Base-by-base conservation (phyloP, 1,284 basidiomycete species). In the Pseudozyma sp. region DNA sequence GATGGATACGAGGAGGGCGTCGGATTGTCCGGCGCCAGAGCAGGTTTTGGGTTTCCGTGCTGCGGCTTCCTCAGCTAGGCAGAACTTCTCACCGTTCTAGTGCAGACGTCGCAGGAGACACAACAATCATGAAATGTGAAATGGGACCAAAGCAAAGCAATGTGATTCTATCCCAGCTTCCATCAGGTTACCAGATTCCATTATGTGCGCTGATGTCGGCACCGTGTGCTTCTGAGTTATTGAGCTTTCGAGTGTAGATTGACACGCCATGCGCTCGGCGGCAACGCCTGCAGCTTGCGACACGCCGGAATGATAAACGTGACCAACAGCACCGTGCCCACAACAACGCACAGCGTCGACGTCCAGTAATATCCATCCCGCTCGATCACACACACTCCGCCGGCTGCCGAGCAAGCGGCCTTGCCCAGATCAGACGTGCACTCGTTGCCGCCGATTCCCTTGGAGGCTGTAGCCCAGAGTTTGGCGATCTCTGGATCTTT, bases 281-380 rank as follows among this genome's bases (percentile, higher is more conserved):
- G 74, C 35, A 84, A 57, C 16, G 64, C 88, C 89, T 97, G 94
- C 59, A 99, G 85, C 83, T 88, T 91, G 68, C 89, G 89, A 30
- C 93, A 92, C 1, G 91, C 92, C 6, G 96, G 96, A 48, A 92
- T 87, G 74, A 97, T 92, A 83, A 91, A 94, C 39, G 87, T 86
- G 29, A 94, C 73, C 42, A 98, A 87, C 68, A 94, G 88, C 1
- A 90, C 67, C 5, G 90, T 87, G 6, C 94, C 94, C 44, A 94
- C 86, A 6, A 86, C 83, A 66, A 98, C 87, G 85, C 95, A 98
- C 19, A 94, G 83, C 7, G 86, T 89, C 24, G 91, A 92, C 58
- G 96, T 90, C 73, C 90, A 89, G 85, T 94, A 99, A 85, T 97
- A 99, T 1, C 97, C 96, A 84, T 99, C 97, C 33, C 89, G 88